phyloP scores from a whole-genome alignment of 1,284 basidiomycete species.

The Rhodotorula sp. region DNA sequence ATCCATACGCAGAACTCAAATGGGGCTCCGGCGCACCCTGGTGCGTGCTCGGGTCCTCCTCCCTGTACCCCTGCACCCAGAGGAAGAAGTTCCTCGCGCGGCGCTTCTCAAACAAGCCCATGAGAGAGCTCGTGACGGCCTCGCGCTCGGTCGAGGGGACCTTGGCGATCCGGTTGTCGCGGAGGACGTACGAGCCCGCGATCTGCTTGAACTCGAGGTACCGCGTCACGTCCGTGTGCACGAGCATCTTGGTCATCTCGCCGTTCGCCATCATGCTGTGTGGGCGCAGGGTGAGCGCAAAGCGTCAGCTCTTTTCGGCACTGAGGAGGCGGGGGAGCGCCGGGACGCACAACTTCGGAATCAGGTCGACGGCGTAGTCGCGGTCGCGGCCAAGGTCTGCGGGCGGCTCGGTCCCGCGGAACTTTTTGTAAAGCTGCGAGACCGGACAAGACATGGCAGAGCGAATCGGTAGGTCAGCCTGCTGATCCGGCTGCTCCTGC shows the following conservation, averaged over 20 bases:
- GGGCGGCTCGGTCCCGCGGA: slow-evolving; percentile 63
- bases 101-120: slow-evolving; percentile 98
- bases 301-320: slow-evolving; percentile 55
- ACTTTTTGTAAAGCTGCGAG: slow-evolving; percentile 89
- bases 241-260: slow-evolving; percentile 96
- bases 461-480: not conserved
- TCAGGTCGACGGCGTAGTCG: slow-evolving; percentile 93
- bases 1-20: not conserved
- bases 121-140: slow-evolving; percentile 88
- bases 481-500: not conserved
- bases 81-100: slow-evolving; percentile 99
- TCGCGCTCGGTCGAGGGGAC: slow-evolving; percentile 98
- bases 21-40: slow-evolving; percentile 65
- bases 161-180: slow-evolving; percentile 95
- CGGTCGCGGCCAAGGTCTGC: slow-evolving; percentile 82
- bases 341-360: slow-evolving; percentile 54
- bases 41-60: slow-evolving; percentile 90
- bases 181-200: slow-evolving; percentile 95
- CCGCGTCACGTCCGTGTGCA: slow-evolving; percentile 97
- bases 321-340: not conserved
- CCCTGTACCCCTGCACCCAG: slow-evolving; percentile 92
- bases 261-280: slow-evolving; percentile 88
- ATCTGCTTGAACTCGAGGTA: slow-evolving; percentile 99
- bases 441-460: not conserved
- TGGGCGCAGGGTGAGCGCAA: slow-evolving; percentile 58